Base-by-base conservation (phyloP, 179 eudicot species). In the Amaranthus tricolor region DNA sequence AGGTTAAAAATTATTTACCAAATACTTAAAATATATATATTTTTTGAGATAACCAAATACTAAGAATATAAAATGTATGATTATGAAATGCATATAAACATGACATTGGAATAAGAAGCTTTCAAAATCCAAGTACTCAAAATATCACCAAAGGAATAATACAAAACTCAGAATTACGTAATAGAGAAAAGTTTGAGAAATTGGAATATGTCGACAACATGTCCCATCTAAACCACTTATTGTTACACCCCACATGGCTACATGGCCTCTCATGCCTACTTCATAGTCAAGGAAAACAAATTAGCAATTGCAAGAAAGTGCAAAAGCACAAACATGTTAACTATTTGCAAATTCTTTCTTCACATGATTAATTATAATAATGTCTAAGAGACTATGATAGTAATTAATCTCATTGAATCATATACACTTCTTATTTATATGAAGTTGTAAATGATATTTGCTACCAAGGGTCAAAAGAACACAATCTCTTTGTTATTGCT, bases 251-350 rank as follows among this genome's bases (percentile, higher is more conserved):
- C 57, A 73, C 76, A n/a, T 64, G 67, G 55, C 15, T n/a, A n/a
- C n/a, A n/a, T n/a, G n/a, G n/a, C n/a, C 49, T 6, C 75, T 55
- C 71, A 63, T 74, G 70, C 53, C 49, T 61, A 48, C 54, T 67
- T 16, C 48, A 55, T 14, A 63, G 49, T 68, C 66, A 58, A 68
- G 49, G 17, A 47, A 31, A 74, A 69, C 43, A 53, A 53, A 68
- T 53, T 7, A 5, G 49, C 54, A 40, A 20, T 10, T 58, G 76
- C 74, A 64, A 62, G n/a, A 10, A 9, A 17, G n/a, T n/a, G n/a
- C n/a, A n/a, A n/a, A n/a, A n/a, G n/a, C n/a, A 43, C n/a, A n/a
- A n/a, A n/a, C n/a, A n/a, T 9, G 10, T 20, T 0, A 60, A 2
- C 19, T 19, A 19, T 4, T 8, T 9, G 0, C 9, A 1, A 8